Conservation (phyloP, 2,329 filamentous ascomycete genomes). For the Verticillium nonalfalfae region DNA sequence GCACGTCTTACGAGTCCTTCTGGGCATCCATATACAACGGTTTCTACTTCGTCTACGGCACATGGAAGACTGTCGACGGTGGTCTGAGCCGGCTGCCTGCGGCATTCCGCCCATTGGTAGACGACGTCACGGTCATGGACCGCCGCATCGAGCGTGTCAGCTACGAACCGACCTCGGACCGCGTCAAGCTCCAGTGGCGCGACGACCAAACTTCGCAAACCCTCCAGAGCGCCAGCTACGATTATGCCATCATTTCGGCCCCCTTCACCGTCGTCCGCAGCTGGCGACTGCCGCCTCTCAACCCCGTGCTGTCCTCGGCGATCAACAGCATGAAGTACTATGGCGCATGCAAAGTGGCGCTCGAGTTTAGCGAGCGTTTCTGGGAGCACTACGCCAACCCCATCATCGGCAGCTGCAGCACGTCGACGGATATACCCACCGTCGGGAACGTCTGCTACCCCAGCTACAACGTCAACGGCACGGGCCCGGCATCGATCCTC, state of each 20-base stretch:
- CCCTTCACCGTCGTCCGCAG: constrained; percentile 60
- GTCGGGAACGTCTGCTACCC: constrained; percentile 62
- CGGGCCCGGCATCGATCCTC: constrained; percentile 55
- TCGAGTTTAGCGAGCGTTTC: constrained; percentile 62
- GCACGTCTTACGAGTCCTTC: constrained; percentile 26
- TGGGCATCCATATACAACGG: constrained; percentile 49
- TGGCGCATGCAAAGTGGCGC: constrained; percentile 50
- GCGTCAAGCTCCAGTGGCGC: constrained; percentile 54
- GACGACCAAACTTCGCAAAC: constrained; percentile 27
- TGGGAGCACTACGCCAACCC: constrained; percentile 44
- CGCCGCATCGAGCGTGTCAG: constrained; percentile 48
- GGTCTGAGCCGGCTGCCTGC: constrained; percentile 49
- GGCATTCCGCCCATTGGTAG: constrained; percentile 56
- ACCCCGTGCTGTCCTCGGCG: constrained; percentile 35
- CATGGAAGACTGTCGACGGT: constrained; percentile 59
- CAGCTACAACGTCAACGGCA: constrained; percentile 58
- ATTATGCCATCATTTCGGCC: constrained; percentile 60
- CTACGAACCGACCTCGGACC: constrained; percentile 41
- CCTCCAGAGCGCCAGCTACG: constrained; percentile 46
- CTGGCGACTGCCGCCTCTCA: constrained; percentile 48
- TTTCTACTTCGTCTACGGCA: constrained; percentile 52
- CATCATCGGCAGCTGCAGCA: constrained; percentile 60
- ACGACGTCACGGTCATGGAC: constrained; percentile 27
- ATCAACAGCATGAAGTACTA: constrained; percentile 39
- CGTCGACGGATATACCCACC: constrained; percentile 49